phyloP scores from a whole-genome alignment of 1,284 basidiomycete species.

The Tremellales sp. region DNA sequence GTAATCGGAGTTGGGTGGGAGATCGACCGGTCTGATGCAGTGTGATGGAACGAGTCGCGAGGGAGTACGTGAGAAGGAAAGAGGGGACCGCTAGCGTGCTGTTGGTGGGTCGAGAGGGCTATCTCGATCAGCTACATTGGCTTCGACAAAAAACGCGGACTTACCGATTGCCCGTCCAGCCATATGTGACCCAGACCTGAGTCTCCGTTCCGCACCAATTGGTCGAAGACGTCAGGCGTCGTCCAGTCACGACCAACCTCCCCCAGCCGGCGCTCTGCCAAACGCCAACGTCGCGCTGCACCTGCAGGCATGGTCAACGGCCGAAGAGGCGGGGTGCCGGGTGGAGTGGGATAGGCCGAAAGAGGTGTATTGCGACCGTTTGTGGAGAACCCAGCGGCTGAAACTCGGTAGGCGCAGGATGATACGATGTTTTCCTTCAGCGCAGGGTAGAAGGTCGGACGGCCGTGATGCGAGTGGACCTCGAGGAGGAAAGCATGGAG shows the following conservation, averaged over 20 bases:
- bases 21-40: constrained; percentile 13
- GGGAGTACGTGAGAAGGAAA: constrained; percentile 44
- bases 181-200: constrained; percentile 50
- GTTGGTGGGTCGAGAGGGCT: constrained; percentile 42
- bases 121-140: neutral
- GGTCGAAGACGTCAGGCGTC: constrained; percentile 48
- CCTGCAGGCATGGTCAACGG: constrained; percentile 8
- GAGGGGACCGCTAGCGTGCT: constrained; percentile 38
- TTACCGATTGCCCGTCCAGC: constrained; percentile 51
- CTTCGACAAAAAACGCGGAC: constrained; percentile 6
- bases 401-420: constrained; percentile 40
- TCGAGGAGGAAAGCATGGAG: constrained; percentile 45
- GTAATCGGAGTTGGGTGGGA: constrained; percentile 6
- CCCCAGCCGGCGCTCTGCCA: constrained; percentile 24
- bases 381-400: constrained; percentile 1
- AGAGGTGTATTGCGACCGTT: neutral
- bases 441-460: constrained; percentile 30
- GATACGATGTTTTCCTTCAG: constrained; percentile 27
- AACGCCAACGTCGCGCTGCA: too few species aligned
- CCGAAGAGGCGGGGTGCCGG: neutral
- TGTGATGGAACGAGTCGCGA: constrained; percentile 32
- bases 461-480: constrained; percentile 27
- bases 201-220: constrained; percentile 33
- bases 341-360: neutral
- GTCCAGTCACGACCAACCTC: constrained; percentile 14